Evolutionary conservation across 768 basidiomycete species (phyloP).

Genomic region (Boletellus emodensis): DNA sequence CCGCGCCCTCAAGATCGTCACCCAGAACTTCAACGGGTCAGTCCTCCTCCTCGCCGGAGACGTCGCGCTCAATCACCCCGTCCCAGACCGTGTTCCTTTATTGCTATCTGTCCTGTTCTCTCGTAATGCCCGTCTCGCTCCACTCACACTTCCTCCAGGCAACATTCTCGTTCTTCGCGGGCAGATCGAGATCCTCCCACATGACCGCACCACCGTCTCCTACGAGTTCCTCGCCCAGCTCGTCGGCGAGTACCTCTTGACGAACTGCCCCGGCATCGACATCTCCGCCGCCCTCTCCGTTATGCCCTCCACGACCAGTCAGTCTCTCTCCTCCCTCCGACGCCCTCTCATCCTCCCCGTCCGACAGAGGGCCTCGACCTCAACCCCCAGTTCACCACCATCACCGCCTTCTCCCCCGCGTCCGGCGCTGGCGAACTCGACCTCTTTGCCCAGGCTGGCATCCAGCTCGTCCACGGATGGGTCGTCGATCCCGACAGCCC

Average conservation of each 20-base stretch:
- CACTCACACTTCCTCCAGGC: conserved; percentile 33
- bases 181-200: conserved; percentile 69
- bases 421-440: conserved; percentile 73
- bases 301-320: conserved; percentile 68
- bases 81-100: conserved; percentile 81
- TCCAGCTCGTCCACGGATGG: conserved; percentile 88
- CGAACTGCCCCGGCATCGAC: conserved; percentile 40
- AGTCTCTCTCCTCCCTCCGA: conserved; percentile 25
- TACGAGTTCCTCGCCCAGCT: conserved; percentile 84
- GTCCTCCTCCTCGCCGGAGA: too few species aligned
- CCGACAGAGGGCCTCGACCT: conserved; percentile 79
- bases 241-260: conserved; percentile 78
- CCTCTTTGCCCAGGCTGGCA: conserved; percentile 78
- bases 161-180: conserved; percentile 88
- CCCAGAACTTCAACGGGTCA: conserved; percentile 79
- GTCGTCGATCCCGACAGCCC: conserved; percentile 41
- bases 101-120: conserved; percentile 66
- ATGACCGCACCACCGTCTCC: conserved; percentile 62
- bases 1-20: conserved; percentile 58
- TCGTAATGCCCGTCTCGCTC: neutral
- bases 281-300: conserved; percentile 30
- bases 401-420: conserved; percentile 62
- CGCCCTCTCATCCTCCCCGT: neutral
- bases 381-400: conserved; percentile 75
- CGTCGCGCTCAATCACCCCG: neutral